phyloP scores from a whole-genome alignment of 106 monocot genomes.

The Phalaenopsis equestris region DNA sequence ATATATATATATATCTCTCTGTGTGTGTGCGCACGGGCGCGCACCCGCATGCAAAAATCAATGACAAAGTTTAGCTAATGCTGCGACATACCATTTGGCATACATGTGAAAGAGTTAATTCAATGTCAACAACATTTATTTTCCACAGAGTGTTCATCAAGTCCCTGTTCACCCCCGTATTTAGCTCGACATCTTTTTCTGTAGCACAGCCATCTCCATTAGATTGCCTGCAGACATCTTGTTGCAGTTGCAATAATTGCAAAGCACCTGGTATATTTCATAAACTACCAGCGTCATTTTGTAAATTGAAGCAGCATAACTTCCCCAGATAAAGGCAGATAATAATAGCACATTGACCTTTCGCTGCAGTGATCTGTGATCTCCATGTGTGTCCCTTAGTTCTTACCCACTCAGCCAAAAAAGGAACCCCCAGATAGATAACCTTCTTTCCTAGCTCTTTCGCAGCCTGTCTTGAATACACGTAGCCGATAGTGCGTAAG shows the following conservation, averaged over 20 bases:
- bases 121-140: slow-evolving; percentile 84
- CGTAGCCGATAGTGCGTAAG: slow-evolving; percentile 69
- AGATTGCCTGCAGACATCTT: slow-evolving; percentile 53
- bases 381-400: slow-evolving; percentile 77
- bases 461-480: slow-evolving; percentile 75
- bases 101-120: slow-evolving; percentile 63
- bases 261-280: slow-evolving; percentile 50
- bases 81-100: slow-evolving; percentile 59
- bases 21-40: too few species aligned
- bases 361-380: slow-evolving; percentile 82
- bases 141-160: slow-evolving; percentile 79
- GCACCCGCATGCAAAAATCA: neutral
- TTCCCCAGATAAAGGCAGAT: neutral
- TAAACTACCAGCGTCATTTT: slow-evolving; percentile 9
- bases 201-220: slow-evolving; percentile 29
- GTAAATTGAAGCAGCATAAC: too few species aligned
- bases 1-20: neutral
- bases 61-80: neutral
- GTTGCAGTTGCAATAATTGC: slow-evolving; percentile 74
- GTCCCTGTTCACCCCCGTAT: slow-evolving; percentile 48
- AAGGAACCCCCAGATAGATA: slow-evolving; percentile 72
- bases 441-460: slow-evolving; percentile 79
- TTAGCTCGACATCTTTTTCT: slow-evolving; percentile 47
- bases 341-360: slow-evolving; percentile 34
- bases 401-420: slow-evolving; percentile 74